These are phyloP conservation scores for Hyparrhenia diplandra DNA, from an alignment of 176 grass and related monocot genomes.

Conservation along the genomic window DNA sequence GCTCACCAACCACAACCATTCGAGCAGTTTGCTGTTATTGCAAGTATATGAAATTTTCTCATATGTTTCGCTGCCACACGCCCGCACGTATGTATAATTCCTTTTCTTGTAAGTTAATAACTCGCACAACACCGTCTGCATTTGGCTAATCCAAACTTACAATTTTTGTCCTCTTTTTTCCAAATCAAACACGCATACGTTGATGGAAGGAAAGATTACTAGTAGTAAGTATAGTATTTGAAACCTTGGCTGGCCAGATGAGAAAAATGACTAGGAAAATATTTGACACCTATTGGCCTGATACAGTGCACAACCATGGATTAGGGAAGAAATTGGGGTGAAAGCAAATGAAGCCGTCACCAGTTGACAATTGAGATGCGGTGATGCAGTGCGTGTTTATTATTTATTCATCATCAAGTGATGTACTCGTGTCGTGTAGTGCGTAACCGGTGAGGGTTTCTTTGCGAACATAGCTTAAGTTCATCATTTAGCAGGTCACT, in stretches of 20 bases:
- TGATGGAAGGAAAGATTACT: not conserved
- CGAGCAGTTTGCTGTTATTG: not conserved
- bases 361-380: not conserved
- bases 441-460: not conserved
- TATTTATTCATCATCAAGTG: too few species aligned
- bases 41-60: not conserved
- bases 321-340: not conserved
- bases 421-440: too few species aligned
- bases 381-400: not conserved
- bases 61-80: not conserved
- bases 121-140: not conserved
- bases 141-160: not conserved
- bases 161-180: not conserved
- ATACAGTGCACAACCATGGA: not conserved
- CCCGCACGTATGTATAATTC: not conserved
- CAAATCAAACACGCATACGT: not conserved
- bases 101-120: not conserved
- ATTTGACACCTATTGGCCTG: not conserved
- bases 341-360: slow-evolving; percentile 15
- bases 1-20: too few species aligned
- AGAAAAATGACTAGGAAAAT: not conserved
- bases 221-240: too few species aligned
- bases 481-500: not conserved
- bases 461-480: too few species aligned
- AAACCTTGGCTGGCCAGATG: too few species aligned